Evolutionary conservation across 2,329 filamentous ascomycete species (phyloP).

Genomic region (Penicillium sp.): DNA sequence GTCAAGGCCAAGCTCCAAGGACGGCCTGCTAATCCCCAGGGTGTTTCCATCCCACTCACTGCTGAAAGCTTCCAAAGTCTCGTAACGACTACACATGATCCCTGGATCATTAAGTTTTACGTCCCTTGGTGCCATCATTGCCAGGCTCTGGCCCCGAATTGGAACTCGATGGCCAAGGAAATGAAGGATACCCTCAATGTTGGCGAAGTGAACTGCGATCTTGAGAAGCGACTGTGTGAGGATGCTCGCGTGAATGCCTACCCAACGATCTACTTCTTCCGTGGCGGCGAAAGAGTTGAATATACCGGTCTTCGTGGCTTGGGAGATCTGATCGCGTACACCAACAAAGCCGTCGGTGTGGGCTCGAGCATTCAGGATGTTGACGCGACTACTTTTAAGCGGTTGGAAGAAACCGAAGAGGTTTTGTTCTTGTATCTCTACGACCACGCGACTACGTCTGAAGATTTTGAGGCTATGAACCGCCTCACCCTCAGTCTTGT

Average conservation of each 20-base stretch:
- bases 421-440: conserved; percentile 98
- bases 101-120: conserved; percentile 99
- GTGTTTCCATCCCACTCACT: conserved; percentile 64
- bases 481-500: conserved; percentile 78
- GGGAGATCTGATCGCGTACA: conserved; percentile 79
- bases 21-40: conserved; percentile 62
- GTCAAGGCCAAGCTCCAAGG: conserved; percentile 45
- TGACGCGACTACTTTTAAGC: conserved; percentile 64
- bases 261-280: conserved; percentile 88
- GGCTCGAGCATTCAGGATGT: conserved; percentile 72
- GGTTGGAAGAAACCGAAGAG: conserved; percentile 82
- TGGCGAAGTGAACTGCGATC: conserved; percentile 91
- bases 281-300: conserved; percentile 80
- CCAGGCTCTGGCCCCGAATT: conserved; percentile 81
- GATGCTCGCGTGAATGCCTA: conserved; percentile 71
- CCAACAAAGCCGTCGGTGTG: conserved; percentile 74
- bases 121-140: conserved; percentile 96
- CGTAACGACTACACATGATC: conserved; percentile 77
- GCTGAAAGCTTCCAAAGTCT: conserved; percentile 76
- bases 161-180: conserved; percentile 79
- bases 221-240: conserved; percentile 79
- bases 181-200: conserved; percentile 85
- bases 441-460: conserved; percentile 82
- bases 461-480: conserved; percentile 84
- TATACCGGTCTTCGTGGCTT: conserved; percentile 86